Base-by-base conservation (phyloP, 371 early-diverging fungal genomes). In the Syncephalis fuscata region DNA sequence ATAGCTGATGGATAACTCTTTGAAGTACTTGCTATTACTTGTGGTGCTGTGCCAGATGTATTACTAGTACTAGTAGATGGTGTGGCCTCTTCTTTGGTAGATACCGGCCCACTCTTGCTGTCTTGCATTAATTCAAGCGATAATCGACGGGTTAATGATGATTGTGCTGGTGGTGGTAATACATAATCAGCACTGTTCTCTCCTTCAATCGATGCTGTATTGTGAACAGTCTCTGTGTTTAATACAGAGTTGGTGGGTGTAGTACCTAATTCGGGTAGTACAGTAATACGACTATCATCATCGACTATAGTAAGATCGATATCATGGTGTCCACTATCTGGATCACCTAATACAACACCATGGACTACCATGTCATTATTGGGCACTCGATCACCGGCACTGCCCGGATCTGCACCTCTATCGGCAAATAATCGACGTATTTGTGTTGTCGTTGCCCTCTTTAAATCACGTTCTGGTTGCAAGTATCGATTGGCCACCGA, bases 401-500 rank as follows among this genome's bases (percentile, higher is more conserved):
- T 43, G 1, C 40, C 32, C 10, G 9, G n/a, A 39, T 19, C 37
- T 11, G 44, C 19, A 17, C 67, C 61, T 16, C 62, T 63, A n/a
- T 69, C 78, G 3, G 70, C 65, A 53, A 88, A 77, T 55, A 84
- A 70, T 21, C 67, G 66, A 44, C 65, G 63, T 9, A 86, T 51
- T 47, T 80, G 82, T 1, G 61, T 70, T 2, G 78, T 62, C 0
- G 80, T 78, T 50, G 76, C 59, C 24, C 81, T 63, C 24, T 74
- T 69, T 10, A 79, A 60, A 39, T 84, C 84, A 15, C 75, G 55
- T 39, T 85, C 88, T 1, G 82, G 71, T 50, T 82, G 80, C 51
- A 89, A 68, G 57, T 78, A 86, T 11, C 70, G 70, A 36, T 82
- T 64, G 4, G 74, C 78, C 50, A 92, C 69, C 32, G 73, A 70